phyloP scores from a whole-genome alignment of 352 stramenopile genomes.

The Globisporangium megalacanthum region DNA sequence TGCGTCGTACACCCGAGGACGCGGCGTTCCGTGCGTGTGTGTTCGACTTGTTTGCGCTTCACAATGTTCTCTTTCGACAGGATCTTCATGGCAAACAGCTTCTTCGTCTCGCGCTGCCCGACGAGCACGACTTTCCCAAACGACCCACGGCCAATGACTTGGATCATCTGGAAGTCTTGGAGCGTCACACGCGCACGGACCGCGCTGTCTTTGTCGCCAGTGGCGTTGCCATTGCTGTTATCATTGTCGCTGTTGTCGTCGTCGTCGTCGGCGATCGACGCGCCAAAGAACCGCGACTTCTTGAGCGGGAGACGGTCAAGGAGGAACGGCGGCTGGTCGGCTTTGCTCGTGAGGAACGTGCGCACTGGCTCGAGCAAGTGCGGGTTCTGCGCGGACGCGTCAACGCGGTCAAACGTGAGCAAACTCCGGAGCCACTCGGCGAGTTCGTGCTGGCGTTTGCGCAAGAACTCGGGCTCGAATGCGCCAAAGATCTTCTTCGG shows the following conservation, averaged over 20 bases:
- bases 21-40: constrained; percentile 80
- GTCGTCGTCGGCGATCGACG: constrained; percentile 48
- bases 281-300: constrained; percentile 63
- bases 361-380: constrained; percentile 73
- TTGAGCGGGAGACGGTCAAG: constrained; percentile 60
- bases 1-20: constrained; percentile 82
- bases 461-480: constrained; percentile 78
- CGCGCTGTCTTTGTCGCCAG: not conserved
- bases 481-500: constrained; percentile 83
- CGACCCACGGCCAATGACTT: constrained; percentile 88
- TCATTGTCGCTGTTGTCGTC: constrained; percentile 35
- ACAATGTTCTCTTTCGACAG: constrained; percentile 89
- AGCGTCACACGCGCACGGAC: constrained; percentile 33
- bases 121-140: constrained; percentile 91
- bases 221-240: not conserved
- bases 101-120: constrained; percentile 79
- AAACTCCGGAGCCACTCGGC: constrained; percentile 63
- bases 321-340: constrained; percentile 73
- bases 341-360: constrained; percentile 77
- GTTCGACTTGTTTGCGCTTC: constrained; percentile 87
- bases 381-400: constrained; percentile 67
- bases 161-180: constrained; percentile 77
- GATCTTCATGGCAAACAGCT: constrained; percentile 91
- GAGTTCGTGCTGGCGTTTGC: constrained; percentile 64
- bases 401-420: constrained; percentile 67